Percentiles rank a stretch among this genome's conserved stretches.
These are phyloP conservation scores for Trichosporon inkin DNA, from an alignment of 1,284 basidiomycete species.

Conservation along the genomic window DNA sequence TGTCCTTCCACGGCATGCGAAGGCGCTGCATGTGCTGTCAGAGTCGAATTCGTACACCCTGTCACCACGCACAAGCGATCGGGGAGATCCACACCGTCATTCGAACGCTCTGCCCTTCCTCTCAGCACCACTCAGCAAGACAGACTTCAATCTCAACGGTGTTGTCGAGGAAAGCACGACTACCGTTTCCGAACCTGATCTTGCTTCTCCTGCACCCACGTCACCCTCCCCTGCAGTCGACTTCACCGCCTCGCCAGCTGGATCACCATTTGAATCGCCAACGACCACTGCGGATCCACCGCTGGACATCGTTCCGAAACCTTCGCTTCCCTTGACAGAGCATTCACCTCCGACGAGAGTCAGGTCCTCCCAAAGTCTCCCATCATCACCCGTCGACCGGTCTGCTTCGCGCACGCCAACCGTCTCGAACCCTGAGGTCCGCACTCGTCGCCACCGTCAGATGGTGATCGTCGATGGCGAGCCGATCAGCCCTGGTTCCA, in stretches of 20 bases:
- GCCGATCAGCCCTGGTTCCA: conserved; percentile 12
- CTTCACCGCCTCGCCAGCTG: background rate
- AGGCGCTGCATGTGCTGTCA: conserved; percentile 14
- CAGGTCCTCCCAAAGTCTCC: background rate
- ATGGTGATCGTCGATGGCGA: conserved; percentile 24
- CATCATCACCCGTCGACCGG: background rate
- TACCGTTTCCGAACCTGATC: background rate
- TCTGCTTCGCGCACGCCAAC: background rate
- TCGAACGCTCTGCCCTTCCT: background rate
- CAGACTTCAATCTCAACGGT: background rate
- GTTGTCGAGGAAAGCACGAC: background rate
- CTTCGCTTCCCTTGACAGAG: background rate
- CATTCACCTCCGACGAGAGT: background rate
- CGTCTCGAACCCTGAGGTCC: conserved; percentile 2
- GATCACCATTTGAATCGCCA: background rate
- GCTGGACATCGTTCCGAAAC: background rate
- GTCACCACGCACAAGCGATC: background rate
- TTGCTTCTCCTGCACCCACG: background rate
- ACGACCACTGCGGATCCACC: background rate
- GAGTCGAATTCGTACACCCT: conserved; percentile 7
- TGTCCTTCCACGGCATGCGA: conserved; percentile 1
- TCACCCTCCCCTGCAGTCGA: background rate
- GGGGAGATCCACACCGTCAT: background rate
- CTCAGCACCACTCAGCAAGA: conserved; percentile 2
- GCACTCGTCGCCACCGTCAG: conserved; percentile 10